phyloP scores from a whole-genome alignment of 306 rosid genomes.

The Vigna mungo region DNA sequence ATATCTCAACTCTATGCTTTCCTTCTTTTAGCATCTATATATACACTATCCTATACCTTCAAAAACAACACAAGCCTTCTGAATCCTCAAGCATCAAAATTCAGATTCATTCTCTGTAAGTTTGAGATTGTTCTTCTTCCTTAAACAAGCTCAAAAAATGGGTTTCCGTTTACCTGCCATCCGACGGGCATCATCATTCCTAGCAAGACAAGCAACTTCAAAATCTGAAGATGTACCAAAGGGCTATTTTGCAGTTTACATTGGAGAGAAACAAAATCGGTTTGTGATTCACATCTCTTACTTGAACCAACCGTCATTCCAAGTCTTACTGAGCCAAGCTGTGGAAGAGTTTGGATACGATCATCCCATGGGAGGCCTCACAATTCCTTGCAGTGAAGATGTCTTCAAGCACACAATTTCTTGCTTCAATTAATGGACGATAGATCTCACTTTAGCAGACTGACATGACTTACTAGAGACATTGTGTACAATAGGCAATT shows the following conservation, averaged over 20 bases:
- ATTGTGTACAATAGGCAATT: constrained; percentile 8
- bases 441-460: background rate
- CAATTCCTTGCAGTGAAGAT: constrained; percentile 52
- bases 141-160: background rate
- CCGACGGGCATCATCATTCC: constrained; percentile 32
- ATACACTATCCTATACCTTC: constrained; percentile 17
- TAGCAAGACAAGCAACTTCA: constrained; percentile 29
- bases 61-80: constrained; percentile 19
- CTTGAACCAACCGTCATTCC: constrained; percentile 57
- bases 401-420: constrained; percentile 40
- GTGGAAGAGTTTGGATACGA: constrained; percentile 57
- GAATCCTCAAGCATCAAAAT: constrained; percentile 25
- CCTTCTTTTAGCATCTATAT: constrained; percentile 30
- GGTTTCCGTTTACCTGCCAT: constrained; percentile 47
- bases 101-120: background rate
- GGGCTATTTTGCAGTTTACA: constrained; percentile 54
- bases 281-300: constrained; percentile 52
- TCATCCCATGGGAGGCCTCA: constrained; percentile 61
- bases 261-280: constrained; percentile 54
- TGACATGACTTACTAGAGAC: background rate
- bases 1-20: background rate
- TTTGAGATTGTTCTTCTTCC: constrained; percentile 12
- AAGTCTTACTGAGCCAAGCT: constrained; percentile 41
- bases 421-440: constrained; percentile 6
- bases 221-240: constrained; percentile 41